Base-by-base conservation (phyloP, 2,329 filamentous ascomycete genomes). In the Leptographium galeiforme region DNA sequence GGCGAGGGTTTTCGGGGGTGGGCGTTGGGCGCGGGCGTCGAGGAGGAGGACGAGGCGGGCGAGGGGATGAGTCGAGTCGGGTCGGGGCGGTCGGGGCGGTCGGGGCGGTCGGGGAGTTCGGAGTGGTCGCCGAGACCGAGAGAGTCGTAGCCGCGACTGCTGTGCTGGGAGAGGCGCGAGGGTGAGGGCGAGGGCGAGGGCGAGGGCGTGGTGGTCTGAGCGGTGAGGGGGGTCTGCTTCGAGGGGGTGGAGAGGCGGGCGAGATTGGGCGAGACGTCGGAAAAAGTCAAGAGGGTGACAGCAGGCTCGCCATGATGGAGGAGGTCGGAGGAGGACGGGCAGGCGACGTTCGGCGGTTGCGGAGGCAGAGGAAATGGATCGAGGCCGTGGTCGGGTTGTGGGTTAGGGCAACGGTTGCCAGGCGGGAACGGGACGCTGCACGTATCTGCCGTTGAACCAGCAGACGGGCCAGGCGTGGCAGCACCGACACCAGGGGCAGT, bases 1-100 rank as follows among this genome's bases (percentile, higher is more conserved):
- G 81, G 81, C 12, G 80, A 82, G 2, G 81, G 77, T 64, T 80
- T 82, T 61, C 80, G 78, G 50, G 66, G 63, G 53, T 48, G 48
- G 8, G 50, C 13, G 32, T 40, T 16, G 43, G 5, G 32, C 6
- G 36, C 32, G 18, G 47, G 34, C 16, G 41, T 41, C 49, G 57
- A 34, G 16, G 19, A 38, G n/a, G 43, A 41, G n/a, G 30, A 36
- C 32, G 48, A 34, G 40, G 40, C 41, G n/a, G 40, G 32, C n/a
- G 18, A 46, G 19, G 34, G 19, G 43, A 16, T 34, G 30, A 10
- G 16, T 14, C 13, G 39, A 8, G 25, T 11, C 8, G 32, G 14
- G 25, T 39, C 33, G 14, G 19, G 12, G 33, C 40, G n/a, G 12
- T 44, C 36, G 36, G 48, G 6, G 18, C 30, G 46, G 46, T 48